Conservation (phyloP, 352 stramenopile species). For the Discostella stelligera region DNA sequence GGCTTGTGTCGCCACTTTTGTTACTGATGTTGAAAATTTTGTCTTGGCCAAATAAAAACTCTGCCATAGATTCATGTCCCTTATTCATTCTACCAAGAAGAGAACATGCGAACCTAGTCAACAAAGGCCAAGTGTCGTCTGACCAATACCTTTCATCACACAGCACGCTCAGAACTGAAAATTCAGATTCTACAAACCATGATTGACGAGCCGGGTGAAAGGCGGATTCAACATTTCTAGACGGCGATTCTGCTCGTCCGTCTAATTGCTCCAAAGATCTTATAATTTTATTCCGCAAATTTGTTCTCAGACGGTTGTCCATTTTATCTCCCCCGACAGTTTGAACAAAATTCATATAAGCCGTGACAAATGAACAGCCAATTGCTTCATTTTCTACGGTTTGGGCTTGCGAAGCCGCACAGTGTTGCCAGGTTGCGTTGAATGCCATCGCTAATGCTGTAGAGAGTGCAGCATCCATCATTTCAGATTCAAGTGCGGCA, state of each 20-base stretch:
- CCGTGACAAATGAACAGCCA: conserved; percentile 42
- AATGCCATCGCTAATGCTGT: conserved; percentile 37
- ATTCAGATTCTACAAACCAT: conserved; percentile 67
- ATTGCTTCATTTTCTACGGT: conserved; percentile 48
- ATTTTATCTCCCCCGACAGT: conserved; percentile 3
- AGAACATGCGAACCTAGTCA: conserved; percentile 57
- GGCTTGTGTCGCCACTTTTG: background rate
- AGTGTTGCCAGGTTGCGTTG: conserved; percentile 22
- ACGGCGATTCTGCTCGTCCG: background rate
- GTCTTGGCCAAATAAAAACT: conserved; percentile 67
- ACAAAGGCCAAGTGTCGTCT: conserved; percentile 21
- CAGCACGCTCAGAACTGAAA: conserved; percentile 62
- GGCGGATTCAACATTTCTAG: background rate
- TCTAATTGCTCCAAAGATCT: conserved; percentile 13
- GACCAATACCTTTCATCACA: conserved; percentile 22
- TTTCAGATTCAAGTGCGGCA: conserved; percentile 31
- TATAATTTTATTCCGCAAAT: conserved; percentile 29
- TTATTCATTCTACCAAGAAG: conserved; percentile 64
- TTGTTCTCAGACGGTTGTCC: background rate
- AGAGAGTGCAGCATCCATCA: conserved; percentile 29
- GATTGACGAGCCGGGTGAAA: conserved; percentile 40
- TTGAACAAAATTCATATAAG: conserved; percentile 45
- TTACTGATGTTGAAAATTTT: conserved; percentile 36
- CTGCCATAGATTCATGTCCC: conserved; percentile 70
- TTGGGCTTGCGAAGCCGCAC: background rate